Conservation (phyloP, 192 early-diverging fungal species). For the Coemansia sp. region DNA sequence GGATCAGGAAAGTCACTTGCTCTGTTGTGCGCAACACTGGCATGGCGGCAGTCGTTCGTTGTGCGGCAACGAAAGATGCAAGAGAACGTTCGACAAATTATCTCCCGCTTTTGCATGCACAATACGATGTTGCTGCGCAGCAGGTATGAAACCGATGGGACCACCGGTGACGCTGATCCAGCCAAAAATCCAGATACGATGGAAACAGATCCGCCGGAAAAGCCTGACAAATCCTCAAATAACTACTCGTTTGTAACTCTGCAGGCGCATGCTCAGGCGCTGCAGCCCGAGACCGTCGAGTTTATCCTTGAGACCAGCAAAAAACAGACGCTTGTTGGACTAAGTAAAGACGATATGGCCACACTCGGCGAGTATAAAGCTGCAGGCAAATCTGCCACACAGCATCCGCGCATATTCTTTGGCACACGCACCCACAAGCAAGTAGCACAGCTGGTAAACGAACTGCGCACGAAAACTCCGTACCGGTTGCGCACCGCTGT, state of each 20-base stretch:
- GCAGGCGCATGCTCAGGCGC: no score
- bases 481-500: conserved; percentile 58
- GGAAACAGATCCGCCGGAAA: no score
- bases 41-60: conserved; percentile 58
- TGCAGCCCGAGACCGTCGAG: background rate
- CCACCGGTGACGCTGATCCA: conserved; percentile 2
- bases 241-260: no score
- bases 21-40: conserved; percentile 66
- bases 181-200: background rate
- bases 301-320: conserved; percentile 15
- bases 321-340: conserved; percentile 10
- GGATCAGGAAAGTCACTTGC: conserved; percentile 82
- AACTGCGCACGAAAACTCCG: conserved; percentile 57
- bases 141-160: conserved; percentile 5
- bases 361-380: conserved; percentile 13
- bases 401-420: conserved; percentile 52
- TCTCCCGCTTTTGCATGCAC: conserved; percentile 37
- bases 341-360: conserved; percentile 16
- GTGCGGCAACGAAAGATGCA: conserved; percentile 41
- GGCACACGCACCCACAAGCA: conserved; percentile 63
- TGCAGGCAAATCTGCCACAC: background rate
- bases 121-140: conserved; percentile 21
- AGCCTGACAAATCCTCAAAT: no score
- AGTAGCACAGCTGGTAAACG: conserved; percentile 57
- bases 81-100: conserved; percentile 39